Percentiles rank a stretch among this genome's conserved stretches.
phyloP scores from a whole-genome alignment of 768 basidiomycete species.

The Lactarius hatsudake region DNA sequence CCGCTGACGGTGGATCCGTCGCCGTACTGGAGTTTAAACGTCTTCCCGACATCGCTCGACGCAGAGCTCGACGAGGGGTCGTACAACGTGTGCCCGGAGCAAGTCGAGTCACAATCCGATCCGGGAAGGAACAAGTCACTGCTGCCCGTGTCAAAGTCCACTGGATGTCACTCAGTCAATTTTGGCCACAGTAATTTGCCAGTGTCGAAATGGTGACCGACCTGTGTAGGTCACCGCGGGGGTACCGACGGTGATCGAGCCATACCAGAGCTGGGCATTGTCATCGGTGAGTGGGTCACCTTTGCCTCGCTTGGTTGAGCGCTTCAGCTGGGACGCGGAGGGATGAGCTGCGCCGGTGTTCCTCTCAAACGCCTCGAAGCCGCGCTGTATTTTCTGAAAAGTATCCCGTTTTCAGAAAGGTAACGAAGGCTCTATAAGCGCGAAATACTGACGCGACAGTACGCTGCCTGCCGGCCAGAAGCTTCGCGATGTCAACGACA shows the following conservation, averaged over 20 bases:
- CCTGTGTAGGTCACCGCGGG: conserved; percentile 23
- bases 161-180: neutral
- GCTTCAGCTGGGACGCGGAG: neutral
- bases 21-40: conserved; percentile 38
- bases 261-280: conserved; percentile 21
- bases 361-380: conserved; percentile 16
- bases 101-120: conserved; percentile 32
- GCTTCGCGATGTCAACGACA: conserved; percentile 2
- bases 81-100: conserved; percentile 26
- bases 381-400: conserved; percentile 22
- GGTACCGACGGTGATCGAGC: conserved; percentile 25
- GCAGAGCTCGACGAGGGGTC: conserved; percentile 5
- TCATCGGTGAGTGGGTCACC: conserved; percentile 16
- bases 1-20: conserved; percentile 42
- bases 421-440: neutral
- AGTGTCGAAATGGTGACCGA: neutral
- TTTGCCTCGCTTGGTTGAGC: conserved; percentile 3
- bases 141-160: conserved; percentile 42
- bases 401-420: neutral
- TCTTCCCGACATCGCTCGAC: conserved; percentile 30
- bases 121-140: conserved; percentile 38
- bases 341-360: conserved; percentile 25
- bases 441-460: conserved; percentile 5
- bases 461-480: neutral
- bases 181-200: neutral